Conservation (phyloP, 306 rosid genomes). For the Lagenaria siceraria region DNA sequence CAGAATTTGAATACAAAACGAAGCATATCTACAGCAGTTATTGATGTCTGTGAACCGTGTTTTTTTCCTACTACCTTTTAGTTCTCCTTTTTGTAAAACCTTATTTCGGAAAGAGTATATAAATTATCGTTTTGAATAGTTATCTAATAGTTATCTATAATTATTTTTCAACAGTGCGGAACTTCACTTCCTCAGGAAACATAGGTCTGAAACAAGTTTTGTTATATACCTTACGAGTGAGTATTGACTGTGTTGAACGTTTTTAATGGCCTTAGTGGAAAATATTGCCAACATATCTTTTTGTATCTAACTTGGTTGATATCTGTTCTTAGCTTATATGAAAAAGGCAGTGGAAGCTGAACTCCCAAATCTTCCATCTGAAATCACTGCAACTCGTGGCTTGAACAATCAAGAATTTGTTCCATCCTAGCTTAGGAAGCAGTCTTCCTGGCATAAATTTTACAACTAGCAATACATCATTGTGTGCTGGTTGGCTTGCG, state of each 20-base stretch:
- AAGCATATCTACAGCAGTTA: background rate
- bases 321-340: background rate
- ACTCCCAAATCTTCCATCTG: background rate
- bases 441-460: background rate
- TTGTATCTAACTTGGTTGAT: background rate
- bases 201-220: background rate
- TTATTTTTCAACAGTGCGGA: background rate
- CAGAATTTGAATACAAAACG: background rate
- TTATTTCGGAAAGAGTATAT: too few relatives aligned
- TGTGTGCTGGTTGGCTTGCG: background rate
- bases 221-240: background rate
- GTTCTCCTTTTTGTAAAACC: background rate
- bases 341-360: background rate
- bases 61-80: background rate
- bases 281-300: background rate
- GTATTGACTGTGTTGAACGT: background rate
- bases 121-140: background rate
- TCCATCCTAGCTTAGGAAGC: background rate
- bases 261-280: background rate
- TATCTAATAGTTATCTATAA: background rate
- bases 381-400: background rate
- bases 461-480: background rate
- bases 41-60: background rate
- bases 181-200: background rate
- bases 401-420: background rate